phyloP scores from a whole-genome alignment of 345 rosid genomes.

The Brassica cretica region DNA sequence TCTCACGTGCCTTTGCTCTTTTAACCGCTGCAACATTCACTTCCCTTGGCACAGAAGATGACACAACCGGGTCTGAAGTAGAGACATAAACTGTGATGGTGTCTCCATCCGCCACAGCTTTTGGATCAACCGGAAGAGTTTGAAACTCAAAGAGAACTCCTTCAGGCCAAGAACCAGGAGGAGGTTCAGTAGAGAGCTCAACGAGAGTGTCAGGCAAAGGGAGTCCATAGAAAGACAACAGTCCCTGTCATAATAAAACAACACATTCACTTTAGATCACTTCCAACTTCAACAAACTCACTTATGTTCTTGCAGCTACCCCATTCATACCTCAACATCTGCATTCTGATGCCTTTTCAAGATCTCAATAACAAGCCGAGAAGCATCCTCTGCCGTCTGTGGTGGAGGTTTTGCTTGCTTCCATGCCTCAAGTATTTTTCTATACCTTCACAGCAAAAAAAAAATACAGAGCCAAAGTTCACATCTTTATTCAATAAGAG shows the following conservation, averaged over 20 bases:
- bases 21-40: constrained; percentile 55
- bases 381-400: constrained; percentile 66
- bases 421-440: constrained; percentile 82
- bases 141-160: constrained; percentile 60
- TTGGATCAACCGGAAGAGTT: constrained; percentile 81
- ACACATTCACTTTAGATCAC: background rate
- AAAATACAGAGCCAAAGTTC: background rate
- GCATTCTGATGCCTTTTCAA: constrained; percentile 59
- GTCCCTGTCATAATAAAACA: constrained; percentile 47
- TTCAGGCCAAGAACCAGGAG: constrained; percentile 57
- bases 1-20: constrained; percentile 64
- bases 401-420: constrained; percentile 81
- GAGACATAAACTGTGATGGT: constrained; percentile 72
- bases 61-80: constrained; percentile 56
- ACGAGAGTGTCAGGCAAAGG: constrained; percentile 56
- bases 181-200: constrained; percentile 43
- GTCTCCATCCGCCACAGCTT: constrained; percentile 79
- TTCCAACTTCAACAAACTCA: background rate
- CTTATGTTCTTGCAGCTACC: background rate
- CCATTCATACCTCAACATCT: constrained; percentile 77
- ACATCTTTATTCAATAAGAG: background rate
- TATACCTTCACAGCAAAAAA: constrained; percentile 52
- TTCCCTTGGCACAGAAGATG: constrained; percentile 57
- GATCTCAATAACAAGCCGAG: constrained; percentile 59
- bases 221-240: constrained; percentile 78